A percentile compares a stretch with the other conserved stretches of the same genome.
Conservation (phyloP, 768 basidiomycete genomes). For the Xerocomus brunneocitrinus region DNA sequence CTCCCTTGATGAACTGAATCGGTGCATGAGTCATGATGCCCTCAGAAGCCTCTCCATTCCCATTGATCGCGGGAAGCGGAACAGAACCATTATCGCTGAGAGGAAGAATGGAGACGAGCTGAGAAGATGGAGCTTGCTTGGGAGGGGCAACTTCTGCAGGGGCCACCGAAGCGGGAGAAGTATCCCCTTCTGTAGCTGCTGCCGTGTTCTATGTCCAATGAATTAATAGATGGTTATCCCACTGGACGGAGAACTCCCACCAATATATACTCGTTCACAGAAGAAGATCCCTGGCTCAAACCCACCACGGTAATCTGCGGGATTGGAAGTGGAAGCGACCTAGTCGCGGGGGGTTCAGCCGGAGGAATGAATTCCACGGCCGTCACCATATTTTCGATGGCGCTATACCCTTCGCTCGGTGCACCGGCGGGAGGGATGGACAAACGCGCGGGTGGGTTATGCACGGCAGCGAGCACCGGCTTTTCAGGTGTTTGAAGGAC, state of each 20-base stretch:
- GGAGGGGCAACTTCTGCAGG: not conserved
- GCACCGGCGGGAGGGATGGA: conserved; percentile 10
- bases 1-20: conserved; percentile 3
- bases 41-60: conserved; percentile 7
- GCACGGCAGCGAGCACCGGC: conserved; percentile 21
- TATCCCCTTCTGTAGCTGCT: conserved; percentile 15
- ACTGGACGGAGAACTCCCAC: conserved; percentile 6
- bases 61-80: conserved; percentile 9
- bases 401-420: conserved; percentile 2
- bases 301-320: conserved; percentile 17
- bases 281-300: conserved; percentile 22
- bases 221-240: not conserved
- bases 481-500: conserved; percentile 51
- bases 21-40: conserved; percentile 19
- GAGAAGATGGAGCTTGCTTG: conserved; percentile 4
- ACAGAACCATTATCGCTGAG: conserved; percentile 34
- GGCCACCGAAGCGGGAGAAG: conserved; percentile 5
- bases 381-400: conserved; percentile 24
- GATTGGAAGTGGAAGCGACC: conserved; percentile 9
- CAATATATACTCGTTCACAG: conserved; percentile 19
- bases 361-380: conserved; percentile 20
- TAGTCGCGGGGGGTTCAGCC: conserved; percentile 8
- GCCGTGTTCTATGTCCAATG: conserved; percentile 17
- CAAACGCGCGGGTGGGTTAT: conserved; percentile 7
- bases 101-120: conserved; percentile 32